Percentiles rank a stretch among this genome's conserved stretches.
These are phyloP conservation scores for Lyophyllum atratum DNA, from an alignment of 768 basidiomycete species.

Conservation along the genomic window DNA sequence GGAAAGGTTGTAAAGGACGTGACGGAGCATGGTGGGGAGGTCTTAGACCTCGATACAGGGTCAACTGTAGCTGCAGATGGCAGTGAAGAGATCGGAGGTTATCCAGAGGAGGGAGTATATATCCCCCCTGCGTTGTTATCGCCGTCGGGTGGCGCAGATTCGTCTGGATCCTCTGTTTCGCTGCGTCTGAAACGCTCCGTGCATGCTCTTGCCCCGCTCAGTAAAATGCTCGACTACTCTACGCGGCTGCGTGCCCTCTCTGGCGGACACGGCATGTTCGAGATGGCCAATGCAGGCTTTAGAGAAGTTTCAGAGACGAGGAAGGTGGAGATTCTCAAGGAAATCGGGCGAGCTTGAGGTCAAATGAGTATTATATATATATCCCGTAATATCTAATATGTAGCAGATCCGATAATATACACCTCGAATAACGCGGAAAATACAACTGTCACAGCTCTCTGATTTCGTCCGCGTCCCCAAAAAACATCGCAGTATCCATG, in stretches of 20 bases:
- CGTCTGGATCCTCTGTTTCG: slow-evolving; percentile 28
- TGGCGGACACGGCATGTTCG: slow-evolving; percentile 81
- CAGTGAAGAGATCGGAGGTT: slow-evolving; percentile 44
- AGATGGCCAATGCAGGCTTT: slow-evolving; percentile 81
- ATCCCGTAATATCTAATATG: slow-evolving; percentile 9
- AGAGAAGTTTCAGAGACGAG: slow-evolving; percentile 61
- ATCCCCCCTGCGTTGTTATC: slow-evolving; percentile 77
- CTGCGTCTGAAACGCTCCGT: slow-evolving; percentile 63
- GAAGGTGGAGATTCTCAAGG: slow-evolving; percentile 71
- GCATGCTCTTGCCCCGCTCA: slow-evolving; percentile 74
- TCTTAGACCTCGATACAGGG: slow-evolving; percentile 65
- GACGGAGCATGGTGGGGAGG: slow-evolving; percentile 81
- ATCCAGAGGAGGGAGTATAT: slow-evolving; percentile 66
- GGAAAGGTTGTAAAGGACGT: slow-evolving; percentile 83
- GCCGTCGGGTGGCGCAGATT: slow-evolving; percentile 52
- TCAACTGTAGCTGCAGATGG: slow-evolving; percentile 31
- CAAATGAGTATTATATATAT: neutral
- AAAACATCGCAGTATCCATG: slow-evolving; percentile 70
- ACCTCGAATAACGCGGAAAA: neutral
- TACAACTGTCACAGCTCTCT: slow-evolving; percentile 50
- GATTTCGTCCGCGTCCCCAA: slow-evolving; percentile 82
- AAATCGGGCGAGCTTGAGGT: slow-evolving; percentile 71
- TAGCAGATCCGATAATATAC: slow-evolving; percentile 5
- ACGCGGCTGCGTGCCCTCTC: slow-evolving; percentile 76
- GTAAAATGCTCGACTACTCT: slow-evolving; percentile 80